Conservation (phyloP, 805 yeast genomes). For the Wickerhamomyces bovis region DNA sequence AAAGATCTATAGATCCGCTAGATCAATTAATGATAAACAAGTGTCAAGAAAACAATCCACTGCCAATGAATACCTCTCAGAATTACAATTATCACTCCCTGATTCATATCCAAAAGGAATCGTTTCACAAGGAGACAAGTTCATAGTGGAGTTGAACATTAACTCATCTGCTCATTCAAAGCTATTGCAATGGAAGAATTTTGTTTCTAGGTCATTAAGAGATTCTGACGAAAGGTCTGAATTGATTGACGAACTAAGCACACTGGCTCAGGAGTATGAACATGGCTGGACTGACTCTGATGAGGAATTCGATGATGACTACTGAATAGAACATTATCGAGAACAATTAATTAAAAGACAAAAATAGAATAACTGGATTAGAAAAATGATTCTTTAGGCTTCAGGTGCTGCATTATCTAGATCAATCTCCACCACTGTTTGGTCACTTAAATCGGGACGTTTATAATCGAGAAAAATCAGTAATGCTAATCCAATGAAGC, state of each 20-base stretch:
- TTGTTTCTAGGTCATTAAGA: conserved; percentile 26
- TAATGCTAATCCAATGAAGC: background rate
- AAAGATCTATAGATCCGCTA: conserved; percentile 20
- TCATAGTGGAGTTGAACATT: conserved; percentile 16
- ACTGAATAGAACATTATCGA: conserved; percentile 1
- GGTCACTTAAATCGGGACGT: background rate
- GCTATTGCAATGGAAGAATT: conserved; percentile 21
- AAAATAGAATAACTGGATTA: too few species aligned
- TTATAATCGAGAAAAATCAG: background rate
- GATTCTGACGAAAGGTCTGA: conserved; percentile 47
- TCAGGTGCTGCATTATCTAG: background rate
- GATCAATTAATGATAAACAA: background rate
- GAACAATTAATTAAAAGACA: background rate
- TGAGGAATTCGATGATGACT: conserved; percentile 36
- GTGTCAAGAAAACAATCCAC: conserved; percentile 1
- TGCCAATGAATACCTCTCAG: conserved; percentile 4
- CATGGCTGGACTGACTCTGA: conserved; percentile 40
- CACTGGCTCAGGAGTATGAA: conserved; percentile 41
- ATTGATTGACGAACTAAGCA: conserved; percentile 41
- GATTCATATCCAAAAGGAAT: conserved; percentile 30
- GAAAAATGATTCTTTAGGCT: background rate
- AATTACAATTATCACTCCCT: conserved; percentile 15
- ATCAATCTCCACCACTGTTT: background rate
- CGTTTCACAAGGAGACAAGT: conserved; percentile 9
- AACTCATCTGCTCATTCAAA: conserved; percentile 15